These are phyloP conservation scores for Rhizoclosmatium sp. DNA, from an alignment of 192 early-diverging fungal genomes.

Conservation along the genomic window DNA sequence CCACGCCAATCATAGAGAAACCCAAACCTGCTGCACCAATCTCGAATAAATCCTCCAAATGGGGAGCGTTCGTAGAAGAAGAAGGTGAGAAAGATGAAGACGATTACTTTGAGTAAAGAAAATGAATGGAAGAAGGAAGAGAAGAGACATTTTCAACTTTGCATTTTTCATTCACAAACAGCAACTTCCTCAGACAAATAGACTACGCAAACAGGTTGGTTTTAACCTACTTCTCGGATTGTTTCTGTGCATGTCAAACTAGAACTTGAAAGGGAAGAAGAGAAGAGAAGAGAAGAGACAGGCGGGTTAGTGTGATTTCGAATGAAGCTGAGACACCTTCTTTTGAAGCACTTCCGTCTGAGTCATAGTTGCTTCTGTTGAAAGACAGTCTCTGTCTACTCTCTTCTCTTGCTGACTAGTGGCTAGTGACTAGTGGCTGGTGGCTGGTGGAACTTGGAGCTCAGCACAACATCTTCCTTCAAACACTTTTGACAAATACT, in stretches of 20 bases:
- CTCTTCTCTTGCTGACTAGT: background rate
- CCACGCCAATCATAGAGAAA: background rate
- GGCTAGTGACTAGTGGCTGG: background rate
- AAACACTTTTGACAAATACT: background rate
- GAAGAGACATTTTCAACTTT: too few species aligned
- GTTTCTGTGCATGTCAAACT: background rate
- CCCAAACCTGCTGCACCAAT: background rate
- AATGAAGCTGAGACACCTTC: too few species aligned
- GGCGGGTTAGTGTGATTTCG: too few species aligned
- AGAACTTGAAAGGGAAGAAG: background rate
- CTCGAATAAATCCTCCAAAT: background rate
- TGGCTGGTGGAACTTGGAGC: background rate
- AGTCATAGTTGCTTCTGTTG: too few species aligned
- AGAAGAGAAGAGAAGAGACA: too few species aligned
- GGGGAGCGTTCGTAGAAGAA: conserved; percentile 12
- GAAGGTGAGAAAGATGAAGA: conserved; percentile 5
- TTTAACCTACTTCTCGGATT: background rate
- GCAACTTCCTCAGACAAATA: too few species aligned
- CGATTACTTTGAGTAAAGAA: background rate
- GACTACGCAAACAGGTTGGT: background rate
- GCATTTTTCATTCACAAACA: too few species aligned
- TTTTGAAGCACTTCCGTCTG: too few species aligned
- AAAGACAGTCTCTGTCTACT: background rate
- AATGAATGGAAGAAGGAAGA: background rate
- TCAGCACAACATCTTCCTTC: background rate